These are phyloP conservation scores for Wallacemonas sp. DNA, from an alignment of 208 protist genomes.

Conservation along the genomic window DNA sequence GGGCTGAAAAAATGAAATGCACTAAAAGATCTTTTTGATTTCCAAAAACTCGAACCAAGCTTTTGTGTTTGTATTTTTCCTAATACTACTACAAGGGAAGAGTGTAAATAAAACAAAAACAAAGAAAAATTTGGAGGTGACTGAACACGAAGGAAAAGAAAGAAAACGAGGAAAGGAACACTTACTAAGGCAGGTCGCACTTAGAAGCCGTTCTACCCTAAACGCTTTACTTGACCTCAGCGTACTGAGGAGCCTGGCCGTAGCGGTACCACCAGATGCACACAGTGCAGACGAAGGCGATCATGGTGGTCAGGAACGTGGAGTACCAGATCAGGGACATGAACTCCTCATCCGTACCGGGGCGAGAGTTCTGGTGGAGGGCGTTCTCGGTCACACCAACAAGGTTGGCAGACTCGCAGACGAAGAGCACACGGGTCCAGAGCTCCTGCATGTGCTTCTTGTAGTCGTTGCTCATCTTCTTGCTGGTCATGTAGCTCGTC, in stretches of 20 bases:
- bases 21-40: conserved; percentile 13
- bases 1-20: conserved; percentile 1
- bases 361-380: conserved; percentile 75
- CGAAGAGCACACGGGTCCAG: conserved; percentile 82
- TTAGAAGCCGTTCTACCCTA: conserved; percentile 9
- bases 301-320: conserved; percentile 58
- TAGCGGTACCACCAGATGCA: conserved; percentile 87
- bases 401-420: conserved; percentile 82
- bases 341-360: conserved; percentile 90
- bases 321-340: conserved; percentile 89
- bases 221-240: conserved; percentile 73
- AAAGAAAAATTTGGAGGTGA: conserved; percentile 9
- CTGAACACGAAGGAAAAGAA: conserved; percentile 2
- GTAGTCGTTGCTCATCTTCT: conserved; percentile 91
- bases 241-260: conserved; percentile 82
- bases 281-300: conserved; percentile 67
- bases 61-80: conserved; percentile 11
- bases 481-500: conserved; percentile 91
- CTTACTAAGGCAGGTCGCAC: conserved; percentile 6
- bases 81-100: conserved; percentile 9
- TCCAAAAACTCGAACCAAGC: conserved; percentile 11
- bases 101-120: conserved; percentile 21
- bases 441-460: conserved; percentile 89
- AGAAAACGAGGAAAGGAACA: conserved; percentile 3
- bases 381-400: conserved; percentile 79